These are phyloP conservation scores for Oenanthe javanica DNA, from an alignment of 140 eudicot genomes.

Conservation along the genomic window DNA sequence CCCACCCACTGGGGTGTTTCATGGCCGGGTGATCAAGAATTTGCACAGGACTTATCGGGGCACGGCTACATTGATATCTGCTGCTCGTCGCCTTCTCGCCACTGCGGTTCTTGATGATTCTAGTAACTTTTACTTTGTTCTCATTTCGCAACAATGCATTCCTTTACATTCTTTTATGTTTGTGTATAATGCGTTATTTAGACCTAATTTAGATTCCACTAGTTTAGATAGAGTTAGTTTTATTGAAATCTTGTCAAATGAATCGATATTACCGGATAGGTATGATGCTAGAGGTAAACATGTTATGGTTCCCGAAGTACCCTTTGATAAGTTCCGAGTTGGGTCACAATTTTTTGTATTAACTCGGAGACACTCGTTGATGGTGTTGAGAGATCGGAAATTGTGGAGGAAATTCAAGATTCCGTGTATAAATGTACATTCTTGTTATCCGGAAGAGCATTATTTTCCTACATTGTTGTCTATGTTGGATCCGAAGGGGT, in stretches of 20 bases:
- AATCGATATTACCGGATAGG: constrained; percentile 34
- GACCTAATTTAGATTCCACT: constrained; percentile 15
- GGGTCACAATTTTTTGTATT: constrained; percentile 84
- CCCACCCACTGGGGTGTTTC: constrained; percentile 50
- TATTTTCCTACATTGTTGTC: constrained; percentile 82
- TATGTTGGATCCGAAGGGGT: constrained; percentile 73
- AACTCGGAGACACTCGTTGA: constrained; percentile 45
- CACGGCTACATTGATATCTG: constrained; percentile 74
- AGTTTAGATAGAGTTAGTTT: constrained; percentile 31
- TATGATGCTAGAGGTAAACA: constrained; percentile 70
- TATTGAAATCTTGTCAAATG: constrained; percentile 52
- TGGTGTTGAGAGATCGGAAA: constrained; percentile 60
- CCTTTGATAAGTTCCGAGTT: constrained; percentile 47
- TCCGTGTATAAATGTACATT: constrained; percentile 42
- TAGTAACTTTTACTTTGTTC: constrained; percentile 48
- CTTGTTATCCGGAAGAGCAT: constrained; percentile 97
- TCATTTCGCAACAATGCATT: constrained; percentile 68
- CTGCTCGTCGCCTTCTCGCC: constrained; percentile 80
- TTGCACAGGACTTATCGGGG: constrained; percentile 57
- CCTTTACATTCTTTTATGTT: constrained; percentile 64
- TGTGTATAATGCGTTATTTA: constrained; percentile 46
- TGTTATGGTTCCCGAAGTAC: constrained; percentile 73
- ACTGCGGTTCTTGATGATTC: constrained; percentile 71
- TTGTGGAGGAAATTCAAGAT: constrained; percentile 79
- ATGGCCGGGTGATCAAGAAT: constrained; percentile 32